A percentile compares a stretch with the other conserved stretches of the same genome.
Evolutionary conservation across 345 rosid species (phyloP).

Genomic region (Salix suchowensis): DNA sequence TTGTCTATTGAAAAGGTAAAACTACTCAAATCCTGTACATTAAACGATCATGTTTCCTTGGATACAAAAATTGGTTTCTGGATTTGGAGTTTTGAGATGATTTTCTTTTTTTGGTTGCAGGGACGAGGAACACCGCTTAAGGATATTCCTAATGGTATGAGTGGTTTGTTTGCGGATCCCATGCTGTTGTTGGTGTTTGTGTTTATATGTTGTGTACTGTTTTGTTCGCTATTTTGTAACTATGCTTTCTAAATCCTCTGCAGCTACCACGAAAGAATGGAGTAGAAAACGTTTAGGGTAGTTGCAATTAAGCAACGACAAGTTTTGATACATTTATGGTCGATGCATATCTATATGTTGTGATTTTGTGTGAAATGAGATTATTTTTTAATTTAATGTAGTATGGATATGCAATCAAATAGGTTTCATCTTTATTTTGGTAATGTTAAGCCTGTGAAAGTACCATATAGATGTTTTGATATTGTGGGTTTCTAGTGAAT

Average conservation of each 20-base stretch:
- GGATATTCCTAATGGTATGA: conserved; percentile 88
- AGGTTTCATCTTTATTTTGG: background rate
- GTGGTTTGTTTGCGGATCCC: background rate
- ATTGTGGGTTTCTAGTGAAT: background rate
- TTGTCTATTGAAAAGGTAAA: conserved; percentile 70
- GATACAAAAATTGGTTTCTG: background rate
- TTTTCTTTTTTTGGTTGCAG: conserved; percentile 26
- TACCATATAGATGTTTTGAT: background rate
- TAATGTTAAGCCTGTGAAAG: background rate
- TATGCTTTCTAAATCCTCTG: background rate
- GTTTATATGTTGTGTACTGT: background rate
- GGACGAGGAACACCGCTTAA: conserved; percentile 82
- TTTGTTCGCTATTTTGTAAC: background rate
- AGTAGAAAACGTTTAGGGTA: background rate
- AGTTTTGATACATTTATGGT: background rate
- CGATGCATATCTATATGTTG: background rate
- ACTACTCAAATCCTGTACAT: background rate
- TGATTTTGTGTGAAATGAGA: background rate
- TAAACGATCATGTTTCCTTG: background rate
- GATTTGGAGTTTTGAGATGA: conserved; percentile 1
- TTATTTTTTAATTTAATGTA: background rate
- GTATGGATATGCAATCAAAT: background rate
- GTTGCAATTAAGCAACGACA: background rate
- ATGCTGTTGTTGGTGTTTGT: background rate
- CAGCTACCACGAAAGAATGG: background rate